Evolutionary conservation across 2,329 filamentous ascomycete genomes (phyloP), one percentile per base, ranked within the genome.

Genomic region (Paramyrothecium roridum): DNA sequence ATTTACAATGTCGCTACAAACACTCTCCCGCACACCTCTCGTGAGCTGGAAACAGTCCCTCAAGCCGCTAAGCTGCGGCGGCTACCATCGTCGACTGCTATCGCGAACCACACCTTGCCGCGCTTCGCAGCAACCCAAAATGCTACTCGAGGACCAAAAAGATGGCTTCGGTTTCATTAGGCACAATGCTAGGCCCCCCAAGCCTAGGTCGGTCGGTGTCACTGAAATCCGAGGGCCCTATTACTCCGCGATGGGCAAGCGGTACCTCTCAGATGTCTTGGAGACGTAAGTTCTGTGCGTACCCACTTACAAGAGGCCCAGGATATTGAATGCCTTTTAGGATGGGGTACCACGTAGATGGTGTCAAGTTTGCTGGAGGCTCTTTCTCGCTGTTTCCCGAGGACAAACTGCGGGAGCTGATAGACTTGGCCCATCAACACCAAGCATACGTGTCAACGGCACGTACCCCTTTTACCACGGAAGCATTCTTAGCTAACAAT

Each of bases 151-250:
- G 59, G 78, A 82, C 57, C 64, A 76, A 10, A 23, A 56, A 7
- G 69, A 76, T 61, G 4, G 37, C 7, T 7, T 43, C n/a, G 12
- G 37, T 6, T 82, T 82, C 61, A 72, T 74, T 33, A 72, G 76
- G 3, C 79, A 79, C 26, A 83, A 82, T 53, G 71, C 71, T 0
- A 65, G 73, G 16, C 74, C 77, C 1, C 65, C 69, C 4, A 83
- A 83, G 63, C 80, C 80, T 3, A 70, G 80, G 26, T 73, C 63
- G 6, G 74, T 69, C 40, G 78, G 76, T 4, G 79, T 82, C 7
- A 83, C 80, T 1, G 80, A 83, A 64, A 83, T 83, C 54, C 71
- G 80, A 33, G 80, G 80, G 0, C 80, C 79, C 8, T 83, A 82
- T 63, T 83, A 83, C 63, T 77, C 78, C 0, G 78, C 72, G 3